These are phyloP conservation scores for Paspalum notatum DNA, from an alignment of 176 grass and related monocot genomes.

Conservation along the genomic window DNA sequence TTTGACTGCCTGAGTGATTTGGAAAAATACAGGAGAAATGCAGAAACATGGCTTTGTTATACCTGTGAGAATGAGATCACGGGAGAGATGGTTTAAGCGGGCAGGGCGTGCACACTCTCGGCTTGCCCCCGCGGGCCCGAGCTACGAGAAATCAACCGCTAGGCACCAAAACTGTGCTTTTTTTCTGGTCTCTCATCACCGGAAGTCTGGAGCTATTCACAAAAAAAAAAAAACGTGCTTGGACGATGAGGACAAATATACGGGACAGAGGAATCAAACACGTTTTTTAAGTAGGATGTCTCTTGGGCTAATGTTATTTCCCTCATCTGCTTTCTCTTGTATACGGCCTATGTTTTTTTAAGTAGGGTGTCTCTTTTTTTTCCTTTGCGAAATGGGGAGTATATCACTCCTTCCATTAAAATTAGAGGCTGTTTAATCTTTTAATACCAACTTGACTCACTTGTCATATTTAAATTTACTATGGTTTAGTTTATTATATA, in stretches of 20 bases:
- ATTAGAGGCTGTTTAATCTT: too few relatives aligned
- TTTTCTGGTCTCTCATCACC: neutral
- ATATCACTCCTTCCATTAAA: too few relatives aligned
- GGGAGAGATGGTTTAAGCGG: neutral
- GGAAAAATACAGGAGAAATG: too few relatives aligned
- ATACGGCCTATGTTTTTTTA: too few relatives aligned
- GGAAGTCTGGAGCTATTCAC: neutral
- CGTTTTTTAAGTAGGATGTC: neutral
- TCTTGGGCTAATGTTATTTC: too few relatives aligned
- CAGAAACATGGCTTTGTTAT: neutral
- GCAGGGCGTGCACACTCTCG: neutral
- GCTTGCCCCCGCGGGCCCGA: neutral
- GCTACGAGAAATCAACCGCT: slow-evolving; percentile 15
- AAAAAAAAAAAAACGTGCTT: neutral
- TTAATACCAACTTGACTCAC: too few relatives aligned
- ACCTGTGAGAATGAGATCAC: neutral
- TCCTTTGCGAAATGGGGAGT: too few relatives aligned
- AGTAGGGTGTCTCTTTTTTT: too few relatives aligned
- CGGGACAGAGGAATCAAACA: slow-evolving; percentile 3
- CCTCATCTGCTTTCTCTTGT: neutral
- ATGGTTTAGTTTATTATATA: too few relatives aligned
- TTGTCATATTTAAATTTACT: too few relatives aligned
- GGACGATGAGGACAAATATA: slow-evolving; percentile 13
- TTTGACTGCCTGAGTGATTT: neutral
- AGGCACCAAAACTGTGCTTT: neutral